Percentiles rank a stretch among this genome's conserved stretches.
Conservation (phyloP, 2,329 filamentous ascomycete genomes). For the Aspergillus flavus region DNA sequence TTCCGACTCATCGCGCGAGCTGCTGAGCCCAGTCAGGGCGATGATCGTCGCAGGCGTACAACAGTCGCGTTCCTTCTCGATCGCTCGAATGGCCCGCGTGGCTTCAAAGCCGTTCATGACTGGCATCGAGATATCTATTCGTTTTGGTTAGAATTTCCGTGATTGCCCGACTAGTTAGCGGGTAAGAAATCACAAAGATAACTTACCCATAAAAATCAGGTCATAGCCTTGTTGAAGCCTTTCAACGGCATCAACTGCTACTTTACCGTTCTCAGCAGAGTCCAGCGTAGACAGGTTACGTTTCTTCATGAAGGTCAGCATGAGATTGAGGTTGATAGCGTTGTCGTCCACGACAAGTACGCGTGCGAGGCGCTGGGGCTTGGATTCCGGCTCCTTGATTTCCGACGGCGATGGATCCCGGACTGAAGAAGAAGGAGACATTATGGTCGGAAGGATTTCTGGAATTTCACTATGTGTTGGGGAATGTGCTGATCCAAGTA, state of each 20-base stretch:
- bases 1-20: slow-evolving; percentile 47
- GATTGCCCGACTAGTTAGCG: neutral
- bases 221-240: slow-evolving; percentile 39
- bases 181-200: too few relatives aligned
- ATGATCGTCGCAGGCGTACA: slow-evolving; percentile 43
- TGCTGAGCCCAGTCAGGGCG: slow-evolving; percentile 49
- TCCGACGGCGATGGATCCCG: neutral
- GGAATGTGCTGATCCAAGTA: neutral
- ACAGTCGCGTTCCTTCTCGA: slow-evolving; percentile 40
- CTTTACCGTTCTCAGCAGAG: slow-evolving; percentile 46
- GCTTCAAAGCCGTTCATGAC: slow-evolving; percentile 53
- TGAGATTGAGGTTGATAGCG: slow-evolving; percentile 47
- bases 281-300: slow-evolving; percentile 37
- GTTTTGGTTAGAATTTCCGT: neutral
- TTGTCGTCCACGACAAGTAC: slow-evolving; percentile 52
- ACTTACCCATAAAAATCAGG: slow-evolving; percentile 49
- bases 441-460: slow-evolving; percentile 10
- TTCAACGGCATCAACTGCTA: slow-evolving; percentile 46
- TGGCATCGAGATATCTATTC: slow-evolving; percentile 49
- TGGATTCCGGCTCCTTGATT: slow-evolving; percentile 10
- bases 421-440: slow-evolving; percentile 12
- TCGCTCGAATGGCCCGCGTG: slow-evolving; percentile 48
- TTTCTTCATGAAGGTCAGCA: slow-evolving; percentile 48
- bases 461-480: slow-evolving; percentile 10
- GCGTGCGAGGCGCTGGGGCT: slow-evolving; percentile 22